A percentile compares a stretch with the other conserved stretches of the same genome.
These are phyloP conservation scores for Aspergillus fumigatiaffinis DNA, from an alignment of 2,329 filamentous ascomycete species.

Conservation along the genomic window DNA sequence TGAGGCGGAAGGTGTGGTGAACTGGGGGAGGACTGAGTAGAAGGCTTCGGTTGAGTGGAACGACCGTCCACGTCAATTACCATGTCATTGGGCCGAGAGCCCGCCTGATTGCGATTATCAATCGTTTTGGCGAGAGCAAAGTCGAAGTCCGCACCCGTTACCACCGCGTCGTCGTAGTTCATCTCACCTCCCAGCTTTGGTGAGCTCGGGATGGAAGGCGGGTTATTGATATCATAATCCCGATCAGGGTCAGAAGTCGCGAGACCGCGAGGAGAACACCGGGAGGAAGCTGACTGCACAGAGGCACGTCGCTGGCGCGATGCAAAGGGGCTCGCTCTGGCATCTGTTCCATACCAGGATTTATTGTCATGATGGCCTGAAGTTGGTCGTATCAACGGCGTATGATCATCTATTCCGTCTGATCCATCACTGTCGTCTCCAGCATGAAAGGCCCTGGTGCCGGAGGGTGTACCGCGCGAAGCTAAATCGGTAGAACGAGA, in stretches of 20 bases:
- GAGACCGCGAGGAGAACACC: constrained; percentile 25
- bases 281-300: constrained; percentile 25
- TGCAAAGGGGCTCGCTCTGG: constrained; percentile 21
- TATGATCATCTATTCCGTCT: constrained; percentile 48
- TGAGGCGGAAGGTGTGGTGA: constrained; percentile 37
- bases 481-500: constrained; percentile 44
- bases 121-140: constrained; percentile 35
- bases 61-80: constrained; percentile 44
- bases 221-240: constrained; percentile 63
- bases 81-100: constrained; percentile 32
- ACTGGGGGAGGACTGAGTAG: constrained; percentile 36
- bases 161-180: constrained; percentile 52
- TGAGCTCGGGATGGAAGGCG: constrained; percentile 58
- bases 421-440: constrained; percentile 26
- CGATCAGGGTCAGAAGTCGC: constrained; percentile 24
- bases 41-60: constrained; percentile 14
- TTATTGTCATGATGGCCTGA: constrained; percentile 31
- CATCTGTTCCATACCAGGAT: constrained; percentile 33
- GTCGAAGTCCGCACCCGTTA: constrained; percentile 41
- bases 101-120: constrained; percentile 31
- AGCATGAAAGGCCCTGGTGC: constrained; percentile 18
- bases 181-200: constrained; percentile 52
- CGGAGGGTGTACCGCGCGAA: constrained; percentile 32
- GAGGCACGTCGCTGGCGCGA: constrained; percentile 25
- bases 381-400: constrained; percentile 47